These are phyloP conservation scores for Microbotryum saponariae DNA, from an alignment of 1,284 basidiomycete genomes.

Conservation along the genomic window DNA sequence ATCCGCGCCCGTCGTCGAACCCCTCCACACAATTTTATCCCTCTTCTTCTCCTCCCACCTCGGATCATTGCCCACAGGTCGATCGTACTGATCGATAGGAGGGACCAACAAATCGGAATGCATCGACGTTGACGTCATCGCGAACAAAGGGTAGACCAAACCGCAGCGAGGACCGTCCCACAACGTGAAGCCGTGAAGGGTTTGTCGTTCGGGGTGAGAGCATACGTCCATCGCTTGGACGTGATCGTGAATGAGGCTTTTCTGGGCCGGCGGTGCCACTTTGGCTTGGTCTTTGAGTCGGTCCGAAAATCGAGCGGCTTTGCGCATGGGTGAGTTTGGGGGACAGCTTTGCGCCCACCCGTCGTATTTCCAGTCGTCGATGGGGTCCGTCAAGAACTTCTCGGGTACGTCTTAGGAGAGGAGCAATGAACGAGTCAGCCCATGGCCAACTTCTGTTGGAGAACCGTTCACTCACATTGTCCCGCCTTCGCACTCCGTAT, in stretches of 20 bases:
- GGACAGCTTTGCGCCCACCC: constrained; percentile 27
- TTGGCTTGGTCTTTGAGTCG: constrained; percentile 11
- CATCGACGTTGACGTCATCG: constrained; percentile 31
- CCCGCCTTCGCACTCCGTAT: neutral
- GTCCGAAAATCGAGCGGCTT: constrained; percentile 7
- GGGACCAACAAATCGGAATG: constrained; percentile 35
- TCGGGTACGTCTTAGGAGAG: constrained; percentile 8
- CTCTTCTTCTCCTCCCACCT: constrained; percentile 43
- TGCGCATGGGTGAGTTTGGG: constrained; percentile 11
- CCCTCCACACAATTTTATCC: constrained; percentile 41
- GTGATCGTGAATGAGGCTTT: constrained; percentile 28
- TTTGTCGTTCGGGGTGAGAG: constrained; percentile 23
- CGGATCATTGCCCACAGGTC: constrained; percentile 27
- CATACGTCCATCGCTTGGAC: constrained; percentile 29
- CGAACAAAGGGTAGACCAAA: constrained; percentile 33
- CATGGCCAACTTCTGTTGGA: neutral
- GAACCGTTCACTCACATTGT: neutral
- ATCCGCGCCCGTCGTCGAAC: constrained; percentile 43
- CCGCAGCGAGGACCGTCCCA: constrained; percentile 31
- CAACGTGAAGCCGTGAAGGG: constrained; percentile 30
- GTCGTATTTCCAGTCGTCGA: constrained; percentile 18
- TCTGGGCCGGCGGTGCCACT: neutral
- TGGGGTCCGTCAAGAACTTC: constrained; percentile 4
- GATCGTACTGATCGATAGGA: constrained; percentile 36
- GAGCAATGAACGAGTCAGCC: neutral